A percentile compares a stretch with the other conserved stretches of the same genome.
These are phyloP conservation scores for Calonectria multiphialidica DNA, from an alignment of 2,329 filamentous ascomycete species.

Conservation along the genomic window DNA sequence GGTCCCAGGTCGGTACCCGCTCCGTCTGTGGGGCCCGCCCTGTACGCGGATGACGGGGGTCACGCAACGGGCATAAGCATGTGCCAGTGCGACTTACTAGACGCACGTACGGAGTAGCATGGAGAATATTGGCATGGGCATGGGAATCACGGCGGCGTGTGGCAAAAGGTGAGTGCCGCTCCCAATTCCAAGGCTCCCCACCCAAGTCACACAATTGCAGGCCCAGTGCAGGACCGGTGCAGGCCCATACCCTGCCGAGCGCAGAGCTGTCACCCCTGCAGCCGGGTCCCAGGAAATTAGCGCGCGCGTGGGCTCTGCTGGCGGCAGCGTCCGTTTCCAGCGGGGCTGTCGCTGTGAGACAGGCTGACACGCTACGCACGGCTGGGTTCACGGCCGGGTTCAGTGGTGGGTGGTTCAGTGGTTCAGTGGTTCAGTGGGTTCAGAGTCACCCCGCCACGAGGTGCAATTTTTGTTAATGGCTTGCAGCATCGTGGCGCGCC, in stretches of 20 bases:
- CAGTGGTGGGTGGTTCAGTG: too few relatives aligned
- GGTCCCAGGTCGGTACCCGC: neutral
- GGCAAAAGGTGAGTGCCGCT: neutral
- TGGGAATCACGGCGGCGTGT: neutral
- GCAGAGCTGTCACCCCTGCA: slow-evolving; percentile 5
- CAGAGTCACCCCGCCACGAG: slow-evolving; percentile 1
- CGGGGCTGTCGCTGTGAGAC: neutral
- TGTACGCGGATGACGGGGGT: neutral
- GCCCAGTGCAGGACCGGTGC: too few relatives aligned
- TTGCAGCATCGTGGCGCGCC: slow-evolving; percentile 8
- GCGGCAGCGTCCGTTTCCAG: slow-evolving; percentile 3
- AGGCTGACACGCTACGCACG: neutral
- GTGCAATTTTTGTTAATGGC: neutral
- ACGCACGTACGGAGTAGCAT: neutral
- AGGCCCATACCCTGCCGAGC: neutral
- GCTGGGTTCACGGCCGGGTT: neutral
- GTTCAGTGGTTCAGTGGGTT: too few relatives aligned
- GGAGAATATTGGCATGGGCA: neutral
- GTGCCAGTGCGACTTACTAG: neutral
- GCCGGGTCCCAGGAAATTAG: slow-evolving; percentile 7
- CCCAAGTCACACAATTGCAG: neutral
- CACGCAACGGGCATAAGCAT: neutral
- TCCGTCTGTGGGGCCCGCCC: neutral
- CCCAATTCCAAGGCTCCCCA: slow-evolving; percentile 5
- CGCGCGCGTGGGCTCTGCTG: neutral